Conservation (phyloP, 2,329 filamentous ascomycete genomes). For the Epichloe glyceriae region DNA sequence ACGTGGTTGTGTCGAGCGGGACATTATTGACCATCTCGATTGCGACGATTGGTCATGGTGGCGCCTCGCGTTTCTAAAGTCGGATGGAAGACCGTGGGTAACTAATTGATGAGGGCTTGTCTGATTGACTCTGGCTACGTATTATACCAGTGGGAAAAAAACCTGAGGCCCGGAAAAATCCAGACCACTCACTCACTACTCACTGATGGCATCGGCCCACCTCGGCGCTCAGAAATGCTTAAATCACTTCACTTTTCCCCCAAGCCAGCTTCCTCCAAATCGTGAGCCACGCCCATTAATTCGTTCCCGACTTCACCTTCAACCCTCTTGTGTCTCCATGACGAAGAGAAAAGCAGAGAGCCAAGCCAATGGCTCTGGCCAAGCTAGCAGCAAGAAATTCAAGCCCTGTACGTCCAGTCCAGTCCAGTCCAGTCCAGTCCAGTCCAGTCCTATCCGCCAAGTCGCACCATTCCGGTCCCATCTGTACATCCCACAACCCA, state of each 20-base stretch:
- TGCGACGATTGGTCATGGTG: neutral
- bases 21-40: neutral
- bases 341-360: slow-evolving; percentile 50
- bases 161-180: neutral
- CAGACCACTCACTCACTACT: too few species aligned
- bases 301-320: neutral
- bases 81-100: too few species aligned
- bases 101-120: too few species aligned
- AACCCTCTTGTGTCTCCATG: neutral
- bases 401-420: slow-evolving; percentile 29
- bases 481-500: too few species aligned
- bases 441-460: slow-evolving; percentile 8
- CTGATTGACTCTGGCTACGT: too few species aligned
- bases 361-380: slow-evolving; percentile 26
- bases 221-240: neutral
- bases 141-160: too few species aligned
- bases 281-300: slow-evolving; percentile 10
- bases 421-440: neutral
- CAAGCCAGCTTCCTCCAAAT: slow-evolving; percentile 39
- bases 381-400: slow-evolving; percentile 38
- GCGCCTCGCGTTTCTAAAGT: neutral
- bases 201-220: slow-evolving; percentile 1
- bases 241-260: neutral
- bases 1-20: neutral
- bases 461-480: too few species aligned